A percentile compares a stretch with the other conserved stretches of the same genome.
These are phyloP conservation scores for Berberis thunbergii DNA, from an alignment of 164 flowering plant species.

Conservation along the genomic window DNA sequence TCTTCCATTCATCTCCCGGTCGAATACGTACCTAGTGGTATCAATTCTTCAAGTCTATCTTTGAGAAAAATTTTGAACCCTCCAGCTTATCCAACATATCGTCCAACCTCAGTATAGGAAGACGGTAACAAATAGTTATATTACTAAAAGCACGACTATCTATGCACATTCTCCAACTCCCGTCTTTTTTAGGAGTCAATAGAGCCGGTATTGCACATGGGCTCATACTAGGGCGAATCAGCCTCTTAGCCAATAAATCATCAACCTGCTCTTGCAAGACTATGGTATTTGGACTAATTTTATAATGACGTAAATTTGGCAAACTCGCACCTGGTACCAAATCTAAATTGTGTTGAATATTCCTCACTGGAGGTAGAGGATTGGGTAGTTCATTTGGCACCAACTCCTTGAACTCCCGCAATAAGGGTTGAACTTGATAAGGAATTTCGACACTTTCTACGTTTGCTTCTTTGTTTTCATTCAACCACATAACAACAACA, in stretches of 20 bases:
- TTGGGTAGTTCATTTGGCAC: neutral
- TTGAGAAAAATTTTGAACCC: neutral
- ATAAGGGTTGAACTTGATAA: neutral
- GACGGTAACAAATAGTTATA: neutral
- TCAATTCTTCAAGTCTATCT: neutral
- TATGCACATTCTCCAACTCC: neutral
- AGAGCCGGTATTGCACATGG: neutral
- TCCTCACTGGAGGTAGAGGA: neutral
- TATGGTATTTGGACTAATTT: neutral
- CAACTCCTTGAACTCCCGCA: neutral
- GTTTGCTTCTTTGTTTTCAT: neutral
- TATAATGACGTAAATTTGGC: neutral
- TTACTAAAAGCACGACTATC: neutral
- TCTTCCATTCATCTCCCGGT: neutral
- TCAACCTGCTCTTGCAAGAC: conserved; percentile 1
- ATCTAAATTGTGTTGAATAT: neutral
- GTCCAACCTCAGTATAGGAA: neutral
- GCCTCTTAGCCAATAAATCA: neutral
- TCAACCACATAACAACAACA: neutral
- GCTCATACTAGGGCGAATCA: neutral
- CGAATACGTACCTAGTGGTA: neutral
- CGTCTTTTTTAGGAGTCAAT: conserved; percentile 1
- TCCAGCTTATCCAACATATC: neutral
- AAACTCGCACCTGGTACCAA: neutral
- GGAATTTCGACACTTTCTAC: neutral